Evolutionary conservation across 1,284 basidiomycete species (phyloP).

Genomic region (Moesziomyces parantarcticus): DNA sequence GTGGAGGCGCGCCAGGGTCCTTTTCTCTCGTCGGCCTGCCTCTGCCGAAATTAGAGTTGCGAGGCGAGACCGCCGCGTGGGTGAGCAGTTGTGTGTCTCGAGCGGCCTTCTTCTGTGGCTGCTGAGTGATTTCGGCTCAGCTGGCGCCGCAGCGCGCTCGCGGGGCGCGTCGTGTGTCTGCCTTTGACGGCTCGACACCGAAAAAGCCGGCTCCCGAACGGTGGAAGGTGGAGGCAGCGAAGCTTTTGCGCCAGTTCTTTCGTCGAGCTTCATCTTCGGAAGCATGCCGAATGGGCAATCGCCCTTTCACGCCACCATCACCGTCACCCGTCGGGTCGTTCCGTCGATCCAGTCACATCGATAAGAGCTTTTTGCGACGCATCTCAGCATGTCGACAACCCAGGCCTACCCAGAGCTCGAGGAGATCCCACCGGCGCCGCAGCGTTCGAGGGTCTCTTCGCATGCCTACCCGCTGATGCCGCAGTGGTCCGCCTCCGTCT

Average conservation of each 20-base stretch:
- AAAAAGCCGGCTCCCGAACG: too few relatives aligned
- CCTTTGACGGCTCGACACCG: too few relatives aligned
- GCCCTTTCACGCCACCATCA: background rate
- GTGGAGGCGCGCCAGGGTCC: too few relatives aligned
- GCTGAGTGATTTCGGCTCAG: too few relatives aligned
- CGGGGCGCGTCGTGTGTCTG: too few relatives aligned
- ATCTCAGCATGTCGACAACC: conserved; percentile 7
- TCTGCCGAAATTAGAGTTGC: too few relatives aligned
- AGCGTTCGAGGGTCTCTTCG: conserved; percentile 25
- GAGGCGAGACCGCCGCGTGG: too few relatives aligned
- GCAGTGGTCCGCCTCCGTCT: conserved; percentile 35
- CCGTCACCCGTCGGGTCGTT: background rate
- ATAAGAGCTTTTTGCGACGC: background rate
- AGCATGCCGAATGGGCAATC: background rate
- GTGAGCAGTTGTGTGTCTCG: too few relatives aligned
- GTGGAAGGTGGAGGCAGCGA: background rate
- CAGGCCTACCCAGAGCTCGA: conserved; percentile 50
- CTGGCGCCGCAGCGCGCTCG: too few relatives aligned
- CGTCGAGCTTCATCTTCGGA: background rate
- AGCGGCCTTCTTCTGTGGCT: too few relatives aligned
- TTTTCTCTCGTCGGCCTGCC: too few relatives aligned
- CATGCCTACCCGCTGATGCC: conserved; percentile 29
- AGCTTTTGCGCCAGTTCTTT: background rate
- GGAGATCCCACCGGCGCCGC: conserved; percentile 46
- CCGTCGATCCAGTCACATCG: background rate